Base-by-base conservation (phyloP, 1,284 basidiomycete genomes). In the Microbotryomycetes sp. region DNA sequence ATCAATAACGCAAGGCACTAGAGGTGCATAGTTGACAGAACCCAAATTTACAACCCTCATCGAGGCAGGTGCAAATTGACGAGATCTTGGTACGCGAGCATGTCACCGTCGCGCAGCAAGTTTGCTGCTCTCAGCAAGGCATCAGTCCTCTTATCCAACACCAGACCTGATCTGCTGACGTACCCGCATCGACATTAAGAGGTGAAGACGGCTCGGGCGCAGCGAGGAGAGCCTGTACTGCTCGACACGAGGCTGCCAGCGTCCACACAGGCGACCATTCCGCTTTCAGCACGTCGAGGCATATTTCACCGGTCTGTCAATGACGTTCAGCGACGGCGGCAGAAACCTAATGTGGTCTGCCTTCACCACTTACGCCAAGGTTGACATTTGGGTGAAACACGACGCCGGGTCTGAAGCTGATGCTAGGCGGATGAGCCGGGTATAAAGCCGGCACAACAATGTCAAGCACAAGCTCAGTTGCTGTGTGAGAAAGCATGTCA, bases 261-360 rank as follows among this genome's bases (percentile, higher is more conserved):
- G 70, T 70, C 74, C 74, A 75, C 0, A 74, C 74, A 0, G 74
- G 74, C 2, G 73, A 69, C 74, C 74, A 75, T 48, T 74, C 70
- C 1, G 63, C 45, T 48, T 69, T 60, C 4, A 75, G 70, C 1
- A 75, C 61, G 56, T 75, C 74, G 1, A 75, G 60, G 45, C 74
- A 75, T 55, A 75, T 74, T 52, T 75, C 74, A 27, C 74, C 74
- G 3, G 66, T 70, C 61, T 71, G 57, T n/a, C n/a, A n/a, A n/a
- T n/a, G n/a, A n/a, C n/a, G n/a, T n/a, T n/a, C n/a, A n/a, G n/a
- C n/a, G n/a, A n/a, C n/a, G n/a, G n/a, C n/a, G n/a, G n/a, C n/a
- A n/a, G n/a, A n/a, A n/a, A n/a, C n/a, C n/a, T n/a, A n/a, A n/a
- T n/a, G n/a, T n/a, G n/a, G n/a, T n/a, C n/a, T n/a, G n/a, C n/a